Evolutionary conservation across 306 rosid species (phyloP).

Genomic region (Purshia tridentata): DNA sequence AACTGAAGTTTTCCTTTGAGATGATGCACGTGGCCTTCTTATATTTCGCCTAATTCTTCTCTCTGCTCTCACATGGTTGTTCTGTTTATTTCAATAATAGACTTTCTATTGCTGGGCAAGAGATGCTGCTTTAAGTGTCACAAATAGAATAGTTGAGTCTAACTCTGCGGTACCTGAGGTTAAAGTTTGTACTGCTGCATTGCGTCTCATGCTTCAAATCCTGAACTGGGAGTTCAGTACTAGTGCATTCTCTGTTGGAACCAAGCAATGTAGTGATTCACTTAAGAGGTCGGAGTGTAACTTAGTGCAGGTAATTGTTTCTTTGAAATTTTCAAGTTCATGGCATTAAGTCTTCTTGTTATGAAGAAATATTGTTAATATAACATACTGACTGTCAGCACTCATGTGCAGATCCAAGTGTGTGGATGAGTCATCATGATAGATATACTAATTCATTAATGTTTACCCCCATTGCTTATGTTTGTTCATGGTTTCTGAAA

Average conservation of each 20-base stretch:
- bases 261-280: constrained; percentile 64
- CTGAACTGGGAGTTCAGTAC: constrained; percentile 89
- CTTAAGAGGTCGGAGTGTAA: constrained; percentile 67
- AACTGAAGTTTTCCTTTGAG: constrained; percentile 19
- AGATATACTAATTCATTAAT: background rate
- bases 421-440: background rate
- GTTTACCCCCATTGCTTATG: background rate
- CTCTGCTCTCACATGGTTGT: constrained; percentile 1
- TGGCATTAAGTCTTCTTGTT: background rate
- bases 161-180: constrained; percentile 70
- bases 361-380: background rate
- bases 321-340: background rate
- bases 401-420: background rate
- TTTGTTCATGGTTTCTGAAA: background rate
- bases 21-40: constrained; percentile 10
- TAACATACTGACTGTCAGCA: background rate
- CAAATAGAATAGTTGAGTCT: constrained; percentile 71
- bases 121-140: constrained; percentile 84
- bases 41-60: constrained; percentile 10
- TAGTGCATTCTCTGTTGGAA: constrained; percentile 58
- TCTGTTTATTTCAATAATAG: constrained; percentile 36
- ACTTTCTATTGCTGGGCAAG: constrained; percentile 78
- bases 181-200: constrained; percentile 78
- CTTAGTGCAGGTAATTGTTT: constrained; percentile 71
- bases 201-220: constrained; percentile 91